Evolutionary conservation across 1,284 basidiomycete species (phyloP).

Genomic region (Leccinum variabile): DNA sequence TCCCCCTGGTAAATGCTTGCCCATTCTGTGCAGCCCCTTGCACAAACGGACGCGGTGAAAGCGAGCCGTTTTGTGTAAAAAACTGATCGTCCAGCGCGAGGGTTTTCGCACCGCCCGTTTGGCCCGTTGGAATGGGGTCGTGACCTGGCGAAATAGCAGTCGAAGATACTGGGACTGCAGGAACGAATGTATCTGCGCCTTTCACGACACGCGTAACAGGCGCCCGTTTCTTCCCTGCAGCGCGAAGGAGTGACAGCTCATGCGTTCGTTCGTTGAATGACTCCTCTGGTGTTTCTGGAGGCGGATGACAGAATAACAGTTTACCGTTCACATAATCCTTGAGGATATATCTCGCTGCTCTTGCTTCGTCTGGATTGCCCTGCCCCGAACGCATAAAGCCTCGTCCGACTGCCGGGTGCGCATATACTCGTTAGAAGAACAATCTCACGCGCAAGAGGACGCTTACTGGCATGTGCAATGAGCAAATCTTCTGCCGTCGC

Average conservation of each 20-base stretch:
- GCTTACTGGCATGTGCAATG: constrained; percentile 87
- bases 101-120: constrained; percentile 52
- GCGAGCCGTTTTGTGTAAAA: constrained; percentile 59
- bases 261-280: constrained; percentile 81
- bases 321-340: constrained; percentile 99
- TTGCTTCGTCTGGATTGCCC: constrained; percentile 96
- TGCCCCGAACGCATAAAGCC: constrained; percentile 93
- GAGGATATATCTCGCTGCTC: constrained; percentile 88
- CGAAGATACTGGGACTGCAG: constrained; percentile 1
- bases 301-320: constrained; percentile 88
- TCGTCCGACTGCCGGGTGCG: constrained; percentile 67
- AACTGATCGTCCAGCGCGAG: constrained; percentile 82
- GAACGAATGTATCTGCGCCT: constrained; percentile 79
- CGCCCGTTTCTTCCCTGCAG: constrained; percentile 77
- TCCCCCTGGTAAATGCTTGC: constrained; percentile 61
- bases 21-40: constrained; percentile 62
- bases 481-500: constrained; percentile 85
- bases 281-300: constrained; percentile 68
- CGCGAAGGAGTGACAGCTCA: constrained; percentile 57
- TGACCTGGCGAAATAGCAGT: constrained; percentile 23
- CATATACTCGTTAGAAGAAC: constrained; percentile 12
- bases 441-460: background rate
- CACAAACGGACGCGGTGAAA: constrained; percentile 63
- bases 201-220: constrained; percentile 83
- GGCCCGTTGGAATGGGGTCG: constrained; percentile 24